These are phyloP conservation scores for Candida morakotiae DNA, from an alignment of 805 yeast species.

Conservation along the genomic window DNA sequence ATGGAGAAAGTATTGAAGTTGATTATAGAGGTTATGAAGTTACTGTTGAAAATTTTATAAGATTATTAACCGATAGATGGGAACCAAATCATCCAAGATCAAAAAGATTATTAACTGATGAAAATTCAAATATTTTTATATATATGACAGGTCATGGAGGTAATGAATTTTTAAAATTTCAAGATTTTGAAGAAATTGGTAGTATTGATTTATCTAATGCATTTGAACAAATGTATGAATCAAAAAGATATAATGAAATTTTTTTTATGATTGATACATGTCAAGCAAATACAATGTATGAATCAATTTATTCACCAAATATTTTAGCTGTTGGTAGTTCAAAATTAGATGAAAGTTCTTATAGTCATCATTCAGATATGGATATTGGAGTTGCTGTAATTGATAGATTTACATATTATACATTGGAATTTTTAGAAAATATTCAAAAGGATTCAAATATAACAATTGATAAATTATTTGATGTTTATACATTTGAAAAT, in stretches of 20 bases:
- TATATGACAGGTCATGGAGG: slow-evolving; percentile 99
- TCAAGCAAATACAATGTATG: slow-evolving; percentile 97
- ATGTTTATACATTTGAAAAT: slow-evolving; percentile 75
- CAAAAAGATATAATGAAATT: slow-evolving; percentile 90
- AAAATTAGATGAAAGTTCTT: slow-evolving; percentile 80
- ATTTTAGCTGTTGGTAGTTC: slow-evolving; percentile 91
- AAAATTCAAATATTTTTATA: slow-evolving; percentile 87
- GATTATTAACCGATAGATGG: slow-evolving; percentile 93
- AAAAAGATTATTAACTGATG: slow-evolving; percentile 87
- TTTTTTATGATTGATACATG: slow-evolving; percentile 98
- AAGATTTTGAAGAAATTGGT: slow-evolving; percentile 97
- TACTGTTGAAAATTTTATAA: slow-evolving; percentile 93
- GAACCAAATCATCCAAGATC: slow-evolving; percentile 90
- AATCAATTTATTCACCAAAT: slow-evolving; percentile 87
- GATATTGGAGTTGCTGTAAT: slow-evolving; percentile 98
- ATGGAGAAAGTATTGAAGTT: slow-evolving; percentile 92
- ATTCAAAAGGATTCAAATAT: slow-evolving; percentile 70
- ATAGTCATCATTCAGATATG: slow-evolving; percentile 92
- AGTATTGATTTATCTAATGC: slow-evolving; percentile 96
- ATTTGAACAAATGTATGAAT: slow-evolving; percentile 94
- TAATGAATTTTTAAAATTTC: slow-evolving; percentile 92
- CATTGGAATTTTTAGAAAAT: slow-evolving; percentile 80
- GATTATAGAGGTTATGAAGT: slow-evolving; percentile 98
- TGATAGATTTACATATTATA: slow-evolving; percentile 91
- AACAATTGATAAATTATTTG: slow-evolving; percentile 82